phyloP scores from a whole-genome alignment of 768 basidiomycete genomes.

The Podaxis sp. region DNA sequence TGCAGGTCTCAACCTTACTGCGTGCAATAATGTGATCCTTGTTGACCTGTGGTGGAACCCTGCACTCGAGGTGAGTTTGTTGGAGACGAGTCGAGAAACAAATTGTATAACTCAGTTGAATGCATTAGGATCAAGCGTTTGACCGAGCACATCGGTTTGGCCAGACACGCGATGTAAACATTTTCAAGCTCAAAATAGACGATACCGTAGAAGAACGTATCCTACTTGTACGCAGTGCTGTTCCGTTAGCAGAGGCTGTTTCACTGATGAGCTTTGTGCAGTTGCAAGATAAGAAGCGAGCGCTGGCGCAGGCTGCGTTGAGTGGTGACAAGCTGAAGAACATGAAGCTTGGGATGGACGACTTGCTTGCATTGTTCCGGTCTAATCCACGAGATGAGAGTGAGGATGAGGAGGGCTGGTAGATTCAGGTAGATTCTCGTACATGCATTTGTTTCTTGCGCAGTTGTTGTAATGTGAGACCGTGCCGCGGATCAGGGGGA shows the following conservation, averaged over 20 bases:
- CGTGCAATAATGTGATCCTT: slow-evolving; percentile 92
- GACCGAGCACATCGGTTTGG: slow-evolving; percentile 90
- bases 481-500: slow-evolving; percentile 14
- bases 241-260: not conserved
- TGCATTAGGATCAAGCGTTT: slow-evolving; percentile 81
- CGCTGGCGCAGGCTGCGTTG: slow-evolving; percentile 78
- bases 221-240: slow-evolving; percentile 46
- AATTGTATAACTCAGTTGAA: not conserved
- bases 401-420: slow-evolving; percentile 41
- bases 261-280: slow-evolving; percentile 25
- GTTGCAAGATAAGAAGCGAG: slow-evolving; percentile 93
- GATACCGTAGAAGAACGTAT: slow-evolving; percentile 89
- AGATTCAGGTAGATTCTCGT: slow-evolving; percentile 4
- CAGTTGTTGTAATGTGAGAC: slow-evolving; percentile 12
- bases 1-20: slow-evolving; percentile 83
- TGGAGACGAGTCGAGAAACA: slow-evolving; percentile 17
- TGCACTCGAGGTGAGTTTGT: slow-evolving; percentile 64
- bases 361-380: slow-evolving; percentile 79
- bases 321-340: slow-evolving; percentile 88
- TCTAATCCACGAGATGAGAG: slow-evolving; percentile 59
- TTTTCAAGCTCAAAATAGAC: slow-evolving; percentile 86
- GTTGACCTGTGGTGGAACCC: slow-evolving; percentile 97
- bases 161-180: slow-evolving; percentile 83
- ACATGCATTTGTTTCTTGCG: not conserved
- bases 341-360: slow-evolving; percentile 80